Base-by-base conservation (phyloP, 768 basidiomycete species). In the Collybiopsis confluens region DNA sequence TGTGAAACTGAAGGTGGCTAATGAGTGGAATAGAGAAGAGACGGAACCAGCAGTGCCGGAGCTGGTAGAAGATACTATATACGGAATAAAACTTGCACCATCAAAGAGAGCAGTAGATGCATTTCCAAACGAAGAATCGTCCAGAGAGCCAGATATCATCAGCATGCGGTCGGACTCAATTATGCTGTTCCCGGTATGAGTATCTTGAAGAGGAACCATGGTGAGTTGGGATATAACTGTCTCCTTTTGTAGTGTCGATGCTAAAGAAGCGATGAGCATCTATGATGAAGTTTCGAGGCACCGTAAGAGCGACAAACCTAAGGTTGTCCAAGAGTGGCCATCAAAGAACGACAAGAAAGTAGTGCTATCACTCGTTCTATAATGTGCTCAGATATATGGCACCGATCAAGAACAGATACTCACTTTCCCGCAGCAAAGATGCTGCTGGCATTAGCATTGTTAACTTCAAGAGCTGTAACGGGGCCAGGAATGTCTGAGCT, bases 351-450 rank as follows among this genome's bases (percentile, higher is more conserved):
- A 75, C 54, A 98, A 68, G 72, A 92, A 98, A 1, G 78, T 70
- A 4, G 77, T 74, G 11, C 81, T 84, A 53, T 86, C 81, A n/a
- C 64, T 68, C 3, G 82, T 74, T 35, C 85, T 84, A 55, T 23
- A 49, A 21, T 35, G 42, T 28, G 46, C 59, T 28, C 49, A 53
- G 45, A 45, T 45, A 41, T 41, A 47, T 18, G 16, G 15, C 28
- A 27, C 4, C 20, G 18, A 36, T 21, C 13, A 37, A 56, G 30
- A 42, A 37, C n/a, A 8, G 40, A 15, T n/a, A 69, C 85, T 65
- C 56, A 92, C 86, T 79, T 82, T 61, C 96, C 96, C 30, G 94
- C 92, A 44, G 88, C 91, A 62, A 94, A 99, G 52, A 98, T 79
- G 62, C 90, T 96, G 60, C 82, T 89, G 1, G 71, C 65, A 64